Base-by-base conservation (phyloP, 148 eudicot genomes). In the Fagopyrum esculentum region DNA sequence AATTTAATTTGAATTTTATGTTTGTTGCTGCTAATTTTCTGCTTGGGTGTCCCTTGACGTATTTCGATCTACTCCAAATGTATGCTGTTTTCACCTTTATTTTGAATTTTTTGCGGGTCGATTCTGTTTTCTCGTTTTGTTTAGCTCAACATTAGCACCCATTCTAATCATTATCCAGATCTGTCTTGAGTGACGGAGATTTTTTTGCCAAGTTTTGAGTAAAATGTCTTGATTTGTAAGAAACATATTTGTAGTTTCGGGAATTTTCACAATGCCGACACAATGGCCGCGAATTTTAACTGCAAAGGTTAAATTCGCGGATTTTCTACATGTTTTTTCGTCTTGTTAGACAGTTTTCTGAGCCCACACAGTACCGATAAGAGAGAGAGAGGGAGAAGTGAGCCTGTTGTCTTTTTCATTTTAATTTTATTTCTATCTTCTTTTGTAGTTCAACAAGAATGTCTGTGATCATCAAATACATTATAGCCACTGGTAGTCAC, bases 281-380 rank as follows among this genome's bases (percentile, higher is more conserved):
- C 16, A 17, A 2, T 72, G 17, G 45, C 74, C 74, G 59, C 44
- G 57, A 35, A 49, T 72, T 72, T 72, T 50, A 22, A 50, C 74
- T 9, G 57, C 59, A 72, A 19, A 50, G 56, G 56, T 49, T 6
- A 26, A 48, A 52, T 5, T 52, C 59, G 45, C 74, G n/a, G 56
- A 19, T 40, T 66, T 29, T 66, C 71, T 13, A 66, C 71, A 66
- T 12, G 47, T 35, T 66, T 66, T 9, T 35, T 66, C 70, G 71
- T 66, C 71, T 66, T 40, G 11, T 66, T 40, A 43, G 71, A 66
- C 71, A 66, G 10, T 66, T 35, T 66, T 66, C 71, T 66, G 71
- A 66, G 71, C 47, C n/a, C n/a, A 43, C 13, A 63, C 69, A 29
- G 69, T 29, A 30, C 6, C 30, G 56, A 19, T 4, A 26, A 71